Conservation (phyloP, 257 asterid species). For the Coffea eugenioides region DNA sequence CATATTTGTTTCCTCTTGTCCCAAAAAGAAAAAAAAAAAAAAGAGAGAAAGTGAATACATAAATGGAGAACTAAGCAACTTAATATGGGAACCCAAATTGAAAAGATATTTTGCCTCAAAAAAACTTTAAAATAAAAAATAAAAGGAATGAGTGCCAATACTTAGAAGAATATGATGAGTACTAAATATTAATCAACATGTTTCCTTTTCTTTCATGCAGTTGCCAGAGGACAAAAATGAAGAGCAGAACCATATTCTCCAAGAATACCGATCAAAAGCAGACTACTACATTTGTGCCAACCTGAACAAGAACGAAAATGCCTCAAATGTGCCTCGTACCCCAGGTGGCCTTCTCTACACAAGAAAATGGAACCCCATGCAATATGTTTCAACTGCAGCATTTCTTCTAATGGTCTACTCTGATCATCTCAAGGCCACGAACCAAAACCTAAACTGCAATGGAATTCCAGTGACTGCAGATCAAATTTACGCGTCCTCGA, state of each 20-base stretch:
- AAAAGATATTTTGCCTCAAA: too few species aligned
- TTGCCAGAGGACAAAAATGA: conserved; percentile 40
- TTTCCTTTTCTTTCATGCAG: conserved; percentile 25
- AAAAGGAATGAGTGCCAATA: too few species aligned
- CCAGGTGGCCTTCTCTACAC: conserved; percentile 73
- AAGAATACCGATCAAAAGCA: conserved; percentile 55
- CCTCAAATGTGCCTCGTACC: conserved; percentile 62
- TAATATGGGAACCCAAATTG: too few species aligned
- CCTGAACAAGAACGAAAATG: conserved; percentile 42
- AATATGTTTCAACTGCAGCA: conserved; percentile 59
- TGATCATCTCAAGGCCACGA: conserved; percentile 54
- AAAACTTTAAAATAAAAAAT: too few species aligned
- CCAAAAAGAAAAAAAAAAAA: too few species aligned
- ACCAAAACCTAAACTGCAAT: conserved; percentile 40
- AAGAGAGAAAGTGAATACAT: too few species aligned
- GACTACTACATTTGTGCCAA: conserved; percentile 56
- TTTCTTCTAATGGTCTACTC: conserved; percentile 56
- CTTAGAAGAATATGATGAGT: too few species aligned
- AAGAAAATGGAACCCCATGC: conserved; percentile 90
- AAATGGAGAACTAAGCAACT: too few species aligned
- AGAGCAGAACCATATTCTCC: conserved; percentile 30
- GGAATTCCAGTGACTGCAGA: conserved; percentile 26
- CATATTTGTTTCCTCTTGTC: too few species aligned
- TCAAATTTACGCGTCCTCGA: conserved; percentile 49
- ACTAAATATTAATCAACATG: too few species aligned